phyloP scores from a whole-genome alignment of 192 early-diverging fungal species.

The Mortierella claussenii region DNA sequence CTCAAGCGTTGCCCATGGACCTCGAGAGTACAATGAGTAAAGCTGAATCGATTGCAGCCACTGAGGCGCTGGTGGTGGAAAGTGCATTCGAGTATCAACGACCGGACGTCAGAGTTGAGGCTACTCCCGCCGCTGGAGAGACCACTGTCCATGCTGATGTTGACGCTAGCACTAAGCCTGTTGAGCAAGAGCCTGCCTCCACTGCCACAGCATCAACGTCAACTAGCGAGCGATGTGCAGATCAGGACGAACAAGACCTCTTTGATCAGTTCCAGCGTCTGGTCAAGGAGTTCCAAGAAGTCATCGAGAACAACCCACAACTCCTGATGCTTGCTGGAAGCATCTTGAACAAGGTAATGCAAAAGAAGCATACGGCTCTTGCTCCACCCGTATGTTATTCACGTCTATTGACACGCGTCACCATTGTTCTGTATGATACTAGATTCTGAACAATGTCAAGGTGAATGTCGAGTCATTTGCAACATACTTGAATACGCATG shows the following conservation, averaged over 20 bases:
- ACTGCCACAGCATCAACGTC: not conserved
- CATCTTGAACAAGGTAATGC: slow-evolving; percentile 42
- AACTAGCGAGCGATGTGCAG: no score
- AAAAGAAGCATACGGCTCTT: not conserved
- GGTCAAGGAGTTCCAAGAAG: slow-evolving; percentile 44
- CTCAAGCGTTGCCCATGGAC: slow-evolving; percentile 44
- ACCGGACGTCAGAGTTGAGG: slow-evolving; percentile 25
- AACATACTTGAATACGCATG: slow-evolving; percentile 19
- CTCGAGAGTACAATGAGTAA: slow-evolving; percentile 47
- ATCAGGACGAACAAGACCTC: slow-evolving; percentile 22
- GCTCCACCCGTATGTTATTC: not conserved
- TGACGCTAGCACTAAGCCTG: slow-evolving; percentile 5
- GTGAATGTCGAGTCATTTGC: slow-evolving; percentile 49
- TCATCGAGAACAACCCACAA: slow-evolving; percentile 49
- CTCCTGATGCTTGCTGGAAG: slow-evolving; percentile 22
- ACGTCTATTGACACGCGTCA: not conserved
- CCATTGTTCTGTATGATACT: not conserved
- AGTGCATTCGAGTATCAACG: no score
- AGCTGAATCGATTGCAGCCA: no score
- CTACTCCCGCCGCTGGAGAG: slow-evolving; percentile 5
- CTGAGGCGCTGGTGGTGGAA: no score
- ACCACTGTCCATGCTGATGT: slow-evolving; percentile 9
- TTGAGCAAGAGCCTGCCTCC: no score
- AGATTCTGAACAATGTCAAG: slow-evolving; percentile 44
- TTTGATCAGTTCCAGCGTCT: slow-evolving; percentile 48